phyloP scores from a whole-genome alignment of 2,329 filamentous ascomycete genomes.

The Penicillium sp. region DNA sequence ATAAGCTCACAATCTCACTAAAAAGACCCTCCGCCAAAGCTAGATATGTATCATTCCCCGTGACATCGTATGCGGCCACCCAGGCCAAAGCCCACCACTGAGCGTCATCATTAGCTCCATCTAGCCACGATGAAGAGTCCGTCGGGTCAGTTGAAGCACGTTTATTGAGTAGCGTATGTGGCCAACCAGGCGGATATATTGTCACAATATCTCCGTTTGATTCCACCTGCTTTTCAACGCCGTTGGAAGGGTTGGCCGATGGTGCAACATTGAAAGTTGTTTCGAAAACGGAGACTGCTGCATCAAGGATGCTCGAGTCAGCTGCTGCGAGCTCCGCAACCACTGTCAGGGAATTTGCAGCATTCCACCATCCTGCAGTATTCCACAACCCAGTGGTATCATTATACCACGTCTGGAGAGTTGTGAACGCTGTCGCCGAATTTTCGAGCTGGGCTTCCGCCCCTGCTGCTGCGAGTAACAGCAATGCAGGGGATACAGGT shows the following conservation, averaged over 20 bases:
- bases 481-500: background rate
- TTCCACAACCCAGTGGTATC: conserved; percentile 6
- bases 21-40: conserved; percentile 49
- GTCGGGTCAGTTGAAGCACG: conserved; percentile 1
- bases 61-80: conserved; percentile 54
- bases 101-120: conserved; percentile 48
- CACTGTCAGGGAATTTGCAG: conserved; percentile 12
- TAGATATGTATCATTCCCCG: conserved; percentile 43
- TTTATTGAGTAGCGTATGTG: background rate
- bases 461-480: background rate
- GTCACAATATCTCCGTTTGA: conserved; percentile 1
- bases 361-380: conserved; percentile 14
- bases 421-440: conserved; percentile 2
- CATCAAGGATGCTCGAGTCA: conserved; percentile 6
- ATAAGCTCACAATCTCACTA: conserved; percentile 34
- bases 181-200: conserved; percentile 3
- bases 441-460: conserved; percentile 1
- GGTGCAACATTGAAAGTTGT: conserved; percentile 11
- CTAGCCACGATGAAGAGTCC: conserved; percentile 7
- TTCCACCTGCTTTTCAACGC: conserved; percentile 1
- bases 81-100: conserved; percentile 53
- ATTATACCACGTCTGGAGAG: conserved; percentile 14
- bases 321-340: conserved; percentile 11
- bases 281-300: conserved; percentile 3
- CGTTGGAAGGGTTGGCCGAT: conserved; percentile 3